Evolutionary conservation across 2,329 filamentous ascomycete species (phyloP), one percentile per base, ranked within the genome.

Genomic region (Fusarium sp.): DNA sequence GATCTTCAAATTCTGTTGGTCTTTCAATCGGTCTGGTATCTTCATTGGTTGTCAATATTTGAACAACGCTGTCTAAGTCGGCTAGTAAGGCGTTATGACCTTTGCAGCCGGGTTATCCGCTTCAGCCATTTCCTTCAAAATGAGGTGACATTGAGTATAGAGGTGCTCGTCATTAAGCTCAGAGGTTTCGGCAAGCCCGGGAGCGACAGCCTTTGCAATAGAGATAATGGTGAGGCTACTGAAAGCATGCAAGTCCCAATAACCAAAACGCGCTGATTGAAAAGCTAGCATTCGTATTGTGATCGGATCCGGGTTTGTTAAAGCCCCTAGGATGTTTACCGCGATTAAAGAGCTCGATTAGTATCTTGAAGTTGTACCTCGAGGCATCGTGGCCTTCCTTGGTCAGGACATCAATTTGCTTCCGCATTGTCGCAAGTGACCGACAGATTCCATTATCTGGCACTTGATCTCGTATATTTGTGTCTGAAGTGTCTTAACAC

Each of bases 221-320:
- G n/a, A 58, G 8, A 58, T n/a, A 24, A 58, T 15, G 2, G 55
- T 12, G 18, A 58, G 24, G 24, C 30, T 48, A 18, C 30, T 48
- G 30, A 48, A 48, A 18, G 55, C 41, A 2, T 36, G 41, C 13
- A 58, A 48, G 30, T 28, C 41, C 20, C 24, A 47, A 28, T 48
- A 48, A 9, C 41, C 41, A 8, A 58, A 58, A 10, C 20, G n/a
- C 15, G 41, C 41, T 36, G 14, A 5, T 17, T 2, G 11, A 1
- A 11, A n/a, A 15, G 11, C 18, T 18, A 28, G 26, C 14, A 41
- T 55, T 28, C 3, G 14, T 3, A 15, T 20, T 51, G 17, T 8
- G n/a, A 24, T 3, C 3, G 30, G 6, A 15, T 5, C 17, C 20
- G 2, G n/a, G 17, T 13, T 8, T 32, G 4, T 8, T 36, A 14